Evolutionary conservation across 352 stramenopile genomes (phyloP), one percentile per base, ranked within the genome.

Genomic region (Peronospora belbahrii): DNA sequence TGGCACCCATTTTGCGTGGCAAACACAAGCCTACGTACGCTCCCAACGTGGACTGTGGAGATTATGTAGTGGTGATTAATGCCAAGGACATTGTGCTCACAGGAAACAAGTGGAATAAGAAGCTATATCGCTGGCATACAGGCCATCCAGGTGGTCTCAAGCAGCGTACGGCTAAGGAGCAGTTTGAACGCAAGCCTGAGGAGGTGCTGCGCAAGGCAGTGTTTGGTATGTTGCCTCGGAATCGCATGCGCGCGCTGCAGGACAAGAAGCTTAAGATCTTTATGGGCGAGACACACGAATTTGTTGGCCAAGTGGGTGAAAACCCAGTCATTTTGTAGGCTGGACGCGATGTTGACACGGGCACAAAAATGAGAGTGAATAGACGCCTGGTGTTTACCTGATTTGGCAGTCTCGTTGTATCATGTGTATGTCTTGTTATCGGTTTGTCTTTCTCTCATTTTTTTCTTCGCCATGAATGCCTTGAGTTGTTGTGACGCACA

Each of bases 11-110:
- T 56, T 74, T 99, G 15, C 90, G 83, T 43, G 97, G 97, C 41
- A 99, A 99, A 69, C 95, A 99, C 80, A 99, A 99, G 67, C 97
- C 96, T 6, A 98, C 93, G 42, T 99, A 97, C 73, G 79, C 84
- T 37, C 96, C 96, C 8, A 97, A 98, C 66, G 75, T 91, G n/a
- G 95, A 98, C 74, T 97, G 93, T 70, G 97, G 96, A 38, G 97
- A 99, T 79, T 94, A 94, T 60, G 89, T 99, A 7, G 95, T 99
- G 20, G 90, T 98, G 33, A 83, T 98, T 45, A 98, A 98, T 75
- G 94, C 94, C 36, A 86, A 96, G 59, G 65, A 97, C 67, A 86
- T 97, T 40, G 80, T 96, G 50, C 90, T 98, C 60, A 96, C 93
- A 49, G 94, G 94, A 47, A 95, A 97, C 65, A 98, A 98, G 76